phyloP scores from a whole-genome alignment of 2,329 filamentous ascomycete genomes.

The Coniochaeta hoffmannii region DNA sequence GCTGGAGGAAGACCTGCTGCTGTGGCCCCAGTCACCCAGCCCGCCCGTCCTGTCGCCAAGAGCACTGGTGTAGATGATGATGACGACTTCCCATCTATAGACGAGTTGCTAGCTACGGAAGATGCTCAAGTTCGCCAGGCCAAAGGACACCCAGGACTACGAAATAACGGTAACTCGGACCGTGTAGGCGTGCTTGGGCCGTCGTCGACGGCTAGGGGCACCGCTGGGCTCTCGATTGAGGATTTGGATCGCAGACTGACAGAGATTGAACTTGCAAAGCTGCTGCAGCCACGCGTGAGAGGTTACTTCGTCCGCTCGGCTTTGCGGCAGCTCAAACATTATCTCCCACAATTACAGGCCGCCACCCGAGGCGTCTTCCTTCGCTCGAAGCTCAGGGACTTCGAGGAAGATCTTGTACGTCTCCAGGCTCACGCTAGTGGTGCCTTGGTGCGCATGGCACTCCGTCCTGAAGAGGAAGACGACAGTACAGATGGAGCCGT shows the following conservation, averaged over 20 bases:
- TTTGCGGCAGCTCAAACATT: not conserved
- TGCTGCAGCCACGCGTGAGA: conserved; percentile 6
- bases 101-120: too few relatives aligned
- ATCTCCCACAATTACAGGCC: not conserved
- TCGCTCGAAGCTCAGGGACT: not conserved
- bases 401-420: not conserved
- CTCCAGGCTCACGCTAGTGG: not conserved
- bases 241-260: not conserved
- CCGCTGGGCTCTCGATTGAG: not conserved
- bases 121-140: not conserved
- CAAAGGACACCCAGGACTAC: not conserved
- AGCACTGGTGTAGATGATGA: not conserved
- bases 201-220: not conserved
- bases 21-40: not conserved
- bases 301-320: not conserved
- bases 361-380: not conserved
- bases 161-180: too few relatives aligned
- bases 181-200: not conserved
- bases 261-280: not conserved
- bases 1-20: not conserved
- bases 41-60: not conserved
- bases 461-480: not conserved
- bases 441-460: not conserved
- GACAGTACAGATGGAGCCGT: not conserved
- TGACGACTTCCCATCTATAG: not conserved